Base-by-base conservation (phyloP, 371 early-diverging fungal genomes). In the Syncephalastrum monosporum region DNA sequence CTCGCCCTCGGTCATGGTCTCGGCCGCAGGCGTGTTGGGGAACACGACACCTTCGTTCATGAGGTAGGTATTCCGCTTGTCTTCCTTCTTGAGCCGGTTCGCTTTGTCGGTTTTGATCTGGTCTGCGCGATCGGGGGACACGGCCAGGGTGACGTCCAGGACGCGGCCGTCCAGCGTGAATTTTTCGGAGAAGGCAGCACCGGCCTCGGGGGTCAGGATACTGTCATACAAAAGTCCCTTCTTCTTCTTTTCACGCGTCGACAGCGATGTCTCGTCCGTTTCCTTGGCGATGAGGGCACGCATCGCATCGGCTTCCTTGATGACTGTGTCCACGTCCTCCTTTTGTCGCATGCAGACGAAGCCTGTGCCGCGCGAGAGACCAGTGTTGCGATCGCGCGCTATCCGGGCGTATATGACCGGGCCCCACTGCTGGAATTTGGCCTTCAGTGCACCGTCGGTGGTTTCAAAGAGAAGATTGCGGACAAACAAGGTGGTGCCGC, bases 401-500 rank as follows among this genome's bases (percentile, higher is more conserved):
- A 96, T 85, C 24, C 86, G 77, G 53, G 86, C 90, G 73, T 97
- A 97, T 8, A 88, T 81, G 38, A 97, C 71, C 50, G 78, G 70
- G 10, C 98, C 98, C 80, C 82, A 87, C 56, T 79, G 77, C 27
- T 63, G 75, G 75, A 93, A 74, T 2, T 80, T 71, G 66, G 47
- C 84, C 57, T 78, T 74, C 13, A 97, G 79, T 49, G 86, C 91
- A 44, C 90, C 88, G 65, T 95, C 90, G 10, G 86, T 89, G 1
- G 92, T 85, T 33, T 95, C 96, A 62, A 94, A 97, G 27, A 90
- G 79, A 50, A 97, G 66, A 69, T 97, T 97, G 47, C 96, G 85
- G 33, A 97, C 79, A 70, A 97, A 97, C 27, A 97, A 79, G 3
- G 97, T 97, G 55, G 86, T 83, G 23, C 87, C 90, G 49, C 83